Base-by-base conservation (phyloP, 2,329 filamentous ascomycete genomes). In the Apiospora arundinis region DNA sequence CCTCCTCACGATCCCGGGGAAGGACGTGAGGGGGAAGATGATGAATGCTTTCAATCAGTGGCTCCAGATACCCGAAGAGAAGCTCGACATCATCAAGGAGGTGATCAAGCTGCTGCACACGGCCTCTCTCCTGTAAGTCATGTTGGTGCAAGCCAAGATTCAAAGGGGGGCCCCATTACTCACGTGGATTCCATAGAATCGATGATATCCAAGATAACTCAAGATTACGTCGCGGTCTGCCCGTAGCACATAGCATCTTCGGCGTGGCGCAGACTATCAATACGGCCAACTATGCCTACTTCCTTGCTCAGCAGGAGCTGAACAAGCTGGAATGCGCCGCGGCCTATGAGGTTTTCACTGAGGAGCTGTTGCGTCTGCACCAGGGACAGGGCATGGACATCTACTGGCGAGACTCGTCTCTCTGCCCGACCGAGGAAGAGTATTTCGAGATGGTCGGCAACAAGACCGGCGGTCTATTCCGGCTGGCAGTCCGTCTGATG, bases 361-460 rank as follows among this genome's bases (percentile, higher is more conserved):
- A 96, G 74, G 94, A 97, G 83, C 87, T 97, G 46, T 83, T 95
- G 74, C 95, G 95, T 80, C 89, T 97, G 68, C 94, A 97, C 81
- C 87, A 93, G 40, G 94, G 94, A n/a, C 94, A 97, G 82, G 93
- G 94, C 75, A 95, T 97, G 92, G 94, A 97, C 77, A 87, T 97
- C 46, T 96, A 93, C 84, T 97, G 94, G 94, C 89, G 93, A 71
- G 93, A 96, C 82, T 94, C 91, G 28, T 85, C 96, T 72, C 95
- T 92, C 25, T 96, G 93, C 81, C 94, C 94, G 21, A 93, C 89
- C 68, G 94, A 96, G 82, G 93, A 95, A 75, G 93, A 97, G 82
- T 97, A 97, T 82, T 88, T 97, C 23, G 93, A 96, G 80, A 97
- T 97, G 94, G 93, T 97, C 18, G 90, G 90, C 76, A 95, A 97